phyloP scores from a whole-genome alignment of 441 rosid genomes.

The Lepidium campestre region DNA sequence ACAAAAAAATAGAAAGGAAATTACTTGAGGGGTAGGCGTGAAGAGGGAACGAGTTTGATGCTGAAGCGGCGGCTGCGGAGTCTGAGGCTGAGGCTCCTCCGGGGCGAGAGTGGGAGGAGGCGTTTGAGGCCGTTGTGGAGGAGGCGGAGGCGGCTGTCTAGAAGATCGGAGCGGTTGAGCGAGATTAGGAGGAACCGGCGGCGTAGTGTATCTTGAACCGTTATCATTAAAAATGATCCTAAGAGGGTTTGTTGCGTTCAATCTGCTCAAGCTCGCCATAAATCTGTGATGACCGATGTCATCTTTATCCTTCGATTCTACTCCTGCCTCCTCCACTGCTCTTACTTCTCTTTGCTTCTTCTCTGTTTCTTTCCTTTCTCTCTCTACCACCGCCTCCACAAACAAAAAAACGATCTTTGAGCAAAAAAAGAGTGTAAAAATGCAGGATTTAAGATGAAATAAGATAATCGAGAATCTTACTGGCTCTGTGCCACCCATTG shows the following conservation, averaged over 20 bases:
- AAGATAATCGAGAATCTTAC: neutral
- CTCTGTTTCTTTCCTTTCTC: conserved; percentile 22
- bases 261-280: conserved; percentile 51
- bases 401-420: neutral
- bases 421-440: neutral
- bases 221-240: conserved; percentile 50
- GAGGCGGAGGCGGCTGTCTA: conserved; percentile 21
- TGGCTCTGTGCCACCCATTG: conserved; percentile 21
- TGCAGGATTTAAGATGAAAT: neutral
- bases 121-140: neutral
- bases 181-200: conserved; percentile 43
- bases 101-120: conserved; percentile 12
- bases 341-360: conserved; percentile 17
- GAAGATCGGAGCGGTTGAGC: conserved; percentile 31
- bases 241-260: conserved; percentile 82
- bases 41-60: conserved; percentile 69
- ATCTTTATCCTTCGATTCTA: conserved; percentile 25
- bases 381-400: conserved; percentile 40
- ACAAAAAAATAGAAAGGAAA: neutral
- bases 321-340: conserved; percentile 38
- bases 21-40: conserved; percentile 74
- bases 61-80: conserved; percentile 14
- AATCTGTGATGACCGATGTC: conserved; percentile 26
- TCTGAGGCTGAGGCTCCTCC: conserved; percentile 18
- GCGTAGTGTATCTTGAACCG: conserved; percentile 35